Evolutionary conservation across 176 grass and related monocot genomes (phyloP), one percentile per base, ranked within the genome.

Genomic region (Eragrostis nindensis): DNA sequence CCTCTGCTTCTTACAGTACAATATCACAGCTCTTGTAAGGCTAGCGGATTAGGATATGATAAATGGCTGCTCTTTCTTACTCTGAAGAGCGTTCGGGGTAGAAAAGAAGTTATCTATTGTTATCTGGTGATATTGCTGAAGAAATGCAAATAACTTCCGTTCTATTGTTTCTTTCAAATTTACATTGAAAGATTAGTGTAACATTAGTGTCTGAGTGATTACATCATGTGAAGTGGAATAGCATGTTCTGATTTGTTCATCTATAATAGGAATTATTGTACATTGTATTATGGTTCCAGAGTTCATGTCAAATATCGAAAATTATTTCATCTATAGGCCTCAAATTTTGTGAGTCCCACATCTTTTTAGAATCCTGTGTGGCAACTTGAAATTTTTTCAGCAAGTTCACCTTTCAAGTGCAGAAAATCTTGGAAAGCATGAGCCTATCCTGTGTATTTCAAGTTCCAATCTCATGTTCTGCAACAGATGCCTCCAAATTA

Each of bases 381-480:
- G 25, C 67, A 82, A 79, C 30, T 30, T 71, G 15, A 50, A 76
- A 70, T 17, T 13, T 75, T 74, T 68, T 2, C 67, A 6, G 27
- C 55, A 41, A 26, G 54, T 77, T 65, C 47, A 40, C 41, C 70
- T 76, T 5, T 76, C 21, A 38, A 66, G 43, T 80, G 50, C 92
- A 94, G 95, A 92, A 32, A 50, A 38, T 91, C 45, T 39, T 84
- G 62, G 75, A 94, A 36, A 70, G 6, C 26, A 85, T 78, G 83
- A 88, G 82, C n/a, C 61, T 90, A 10, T 79, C 81, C 59, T 92
- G 61, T 53, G 42, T 71, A 61, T 94, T 89, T 89, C 67, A 87
- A 52, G 11, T 98, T 53, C 87, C 90, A 22, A 6, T 75, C 38
- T 65, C 74, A 32, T 83, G 71, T 21, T 87, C 88, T 38, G 16